A percentile compares a stretch with the other conserved stretches of the same genome.
Conservation (phyloP, 768 basidiomycete genomes). For the Baorangia bicolor region DNA sequence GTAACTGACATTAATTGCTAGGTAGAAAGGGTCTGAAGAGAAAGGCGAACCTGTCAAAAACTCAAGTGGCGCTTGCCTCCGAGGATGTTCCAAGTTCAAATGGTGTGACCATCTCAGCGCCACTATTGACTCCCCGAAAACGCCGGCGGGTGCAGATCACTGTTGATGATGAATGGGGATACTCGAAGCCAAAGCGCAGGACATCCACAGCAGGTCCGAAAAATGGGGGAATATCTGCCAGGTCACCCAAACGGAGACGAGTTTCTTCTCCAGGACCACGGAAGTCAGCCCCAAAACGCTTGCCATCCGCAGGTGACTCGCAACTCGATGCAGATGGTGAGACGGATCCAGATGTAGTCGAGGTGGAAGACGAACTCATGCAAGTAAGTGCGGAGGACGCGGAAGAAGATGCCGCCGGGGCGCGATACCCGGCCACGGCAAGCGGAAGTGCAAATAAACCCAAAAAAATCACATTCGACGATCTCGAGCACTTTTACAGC, state of each 20-base stretch:
- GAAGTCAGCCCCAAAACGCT: conserved; percentile 16
- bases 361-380: conserved; percentile 37
- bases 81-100: conserved; percentile 10
- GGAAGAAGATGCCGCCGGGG: conserved; percentile 12
- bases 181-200: conserved; percentile 10
- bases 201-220: conserved; percentile 10
- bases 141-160: conserved; percentile 21
- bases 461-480: conserved; percentile 24
- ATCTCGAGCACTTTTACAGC: conserved; percentile 31
- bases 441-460: conserved; percentile 1
- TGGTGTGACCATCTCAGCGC: conserved; percentile 18
- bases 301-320: conserved; percentile 27
- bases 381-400: conserved; percentile 21
- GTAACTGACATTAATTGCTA: conserved; percentile 8
- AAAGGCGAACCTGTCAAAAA: conserved; percentile 14
- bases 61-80: conserved; percentile 3
- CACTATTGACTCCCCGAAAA: conserved; percentile 20
- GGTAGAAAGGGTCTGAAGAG: conserved; percentile 20
- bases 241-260: conserved; percentile 23
- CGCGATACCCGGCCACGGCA: background rate
- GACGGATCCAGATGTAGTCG: conserved; percentile 36
- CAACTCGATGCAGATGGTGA: conserved; percentile 35
- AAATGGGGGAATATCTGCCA: background rate
- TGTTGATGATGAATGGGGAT: conserved; percentile 7
- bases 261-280: conserved; percentile 30